These are phyloP conservation scores for Artemisia argyi DNA, from an alignment of 129 eudicot genomes.

Conservation along the genomic window DNA sequence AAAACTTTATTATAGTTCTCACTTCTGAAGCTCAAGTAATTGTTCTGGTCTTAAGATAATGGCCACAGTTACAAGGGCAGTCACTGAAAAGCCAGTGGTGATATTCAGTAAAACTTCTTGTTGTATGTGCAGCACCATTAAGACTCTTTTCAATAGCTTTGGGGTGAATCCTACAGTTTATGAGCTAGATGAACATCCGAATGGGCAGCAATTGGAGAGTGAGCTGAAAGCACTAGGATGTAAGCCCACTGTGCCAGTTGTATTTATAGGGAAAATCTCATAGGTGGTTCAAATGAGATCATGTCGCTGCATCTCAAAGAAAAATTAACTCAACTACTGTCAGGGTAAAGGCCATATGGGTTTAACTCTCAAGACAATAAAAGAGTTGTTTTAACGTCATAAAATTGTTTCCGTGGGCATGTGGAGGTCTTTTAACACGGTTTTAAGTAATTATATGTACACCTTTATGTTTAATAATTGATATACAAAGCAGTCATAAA, in stretches of 20 bases:
- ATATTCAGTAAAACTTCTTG: constrained; percentile 58
- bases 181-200: constrained; percentile 52
- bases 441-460: constrained; percentile 5
- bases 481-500: constrained; percentile 4
- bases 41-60: constrained; percentile 14
- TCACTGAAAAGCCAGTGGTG: constrained; percentile 50
- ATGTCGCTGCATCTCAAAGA: constrained; percentile 42
- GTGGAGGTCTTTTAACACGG: background rate
- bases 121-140: constrained; percentile 54
- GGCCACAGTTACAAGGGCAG: constrained; percentile 35
- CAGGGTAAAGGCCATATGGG: constrained; percentile 38
- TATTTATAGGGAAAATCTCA: constrained; percentile 39
- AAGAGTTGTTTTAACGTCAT: background rate
- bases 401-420: background rate
- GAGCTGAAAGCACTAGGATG: constrained; percentile 38
- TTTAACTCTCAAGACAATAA: constrained; percentile 14
- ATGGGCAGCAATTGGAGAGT: constrained; percentile 34
- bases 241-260: constrained; percentile 40
- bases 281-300: constrained; percentile 59
- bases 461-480: background rate
- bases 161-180: constrained; percentile 54
- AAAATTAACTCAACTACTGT: constrained; percentile 48
- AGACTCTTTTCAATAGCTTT: constrained; percentile 45
- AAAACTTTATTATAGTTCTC: background rate
- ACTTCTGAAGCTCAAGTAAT: constrained; percentile 1